Conservation (phyloP, 2,329 filamentous ascomycete species). For the Aquanectria penicillioides region DNA sequence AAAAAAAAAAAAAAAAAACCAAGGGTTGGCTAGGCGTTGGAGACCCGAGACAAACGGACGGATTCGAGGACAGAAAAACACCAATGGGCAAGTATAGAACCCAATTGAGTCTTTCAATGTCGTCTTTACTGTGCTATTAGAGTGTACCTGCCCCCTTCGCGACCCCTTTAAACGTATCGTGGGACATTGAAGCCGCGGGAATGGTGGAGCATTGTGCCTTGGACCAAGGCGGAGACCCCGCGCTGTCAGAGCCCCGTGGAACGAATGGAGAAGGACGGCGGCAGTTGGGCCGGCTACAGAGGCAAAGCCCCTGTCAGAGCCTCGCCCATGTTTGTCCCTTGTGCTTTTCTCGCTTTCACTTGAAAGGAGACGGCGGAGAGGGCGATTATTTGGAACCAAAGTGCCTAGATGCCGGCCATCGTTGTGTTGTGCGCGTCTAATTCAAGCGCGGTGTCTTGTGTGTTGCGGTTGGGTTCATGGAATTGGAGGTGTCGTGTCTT, state of each 20-base stretch:
- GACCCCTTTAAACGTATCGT: neutral
- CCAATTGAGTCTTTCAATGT: neutral
- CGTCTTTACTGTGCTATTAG: neutral
- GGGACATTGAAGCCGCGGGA: constrained; percentile 24
- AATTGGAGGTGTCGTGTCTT: too few relatives aligned
- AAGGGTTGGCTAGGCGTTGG: neutral
- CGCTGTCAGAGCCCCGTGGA: constrained; percentile 10
- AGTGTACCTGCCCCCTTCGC: neutral
- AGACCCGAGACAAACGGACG: neutral
- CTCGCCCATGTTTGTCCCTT: too few relatives aligned
- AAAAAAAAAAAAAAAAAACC: neutral
- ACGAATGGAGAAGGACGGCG: constrained; percentile 15
- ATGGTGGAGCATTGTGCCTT: constrained; percentile 2
- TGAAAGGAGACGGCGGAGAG: too few relatives aligned
- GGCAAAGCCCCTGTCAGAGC: too few relatives aligned
- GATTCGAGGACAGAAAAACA: too few relatives aligned
- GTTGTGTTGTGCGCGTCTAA: too few relatives aligned
- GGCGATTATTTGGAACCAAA: too few relatives aligned
- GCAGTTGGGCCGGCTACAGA: constrained; percentile 22
- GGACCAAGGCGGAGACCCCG: constrained; percentile 20
- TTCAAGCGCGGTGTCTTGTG: too few relatives aligned
- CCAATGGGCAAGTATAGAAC: too few relatives aligned
- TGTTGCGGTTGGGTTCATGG: too few relatives aligned
- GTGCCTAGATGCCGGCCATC: too few relatives aligned
- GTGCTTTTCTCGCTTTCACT: too few relatives aligned